These are phyloP conservation scores for Pleurotus ostreatus DNA, from an alignment of 768 basidiomycete species.

Conservation along the genomic window DNA sequence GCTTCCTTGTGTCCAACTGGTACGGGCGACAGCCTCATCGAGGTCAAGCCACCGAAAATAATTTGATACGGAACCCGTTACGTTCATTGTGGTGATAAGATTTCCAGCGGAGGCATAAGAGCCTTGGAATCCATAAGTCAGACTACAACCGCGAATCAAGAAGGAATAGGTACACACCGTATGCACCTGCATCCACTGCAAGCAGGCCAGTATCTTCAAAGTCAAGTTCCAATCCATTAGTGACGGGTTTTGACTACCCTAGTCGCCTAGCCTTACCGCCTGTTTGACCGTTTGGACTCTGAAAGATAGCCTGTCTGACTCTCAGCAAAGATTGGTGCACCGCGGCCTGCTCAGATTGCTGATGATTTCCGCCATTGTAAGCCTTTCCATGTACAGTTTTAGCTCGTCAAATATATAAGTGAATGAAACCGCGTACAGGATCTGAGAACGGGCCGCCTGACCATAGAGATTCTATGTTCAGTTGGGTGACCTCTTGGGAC, in stretches of 20 bases:
- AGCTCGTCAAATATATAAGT: neutral
- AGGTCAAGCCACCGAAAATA: constrained; percentile 71
- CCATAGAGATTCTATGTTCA: constrained; percentile 79
- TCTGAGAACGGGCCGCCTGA: constrained; percentile 69
- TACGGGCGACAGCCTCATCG: constrained; percentile 53
- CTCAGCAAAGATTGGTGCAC: constrained; percentile 46
- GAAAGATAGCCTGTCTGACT: constrained; percentile 56
- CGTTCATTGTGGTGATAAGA: constrained; percentile 46
- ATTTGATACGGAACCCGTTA: constrained; percentile 32
- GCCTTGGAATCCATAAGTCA: constrained; percentile 33
- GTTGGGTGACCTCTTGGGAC: constrained; percentile 52
- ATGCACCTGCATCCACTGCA: constrained; percentile 51
- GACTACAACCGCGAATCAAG: neutral
- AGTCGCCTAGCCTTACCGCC: constrained; percentile 32
- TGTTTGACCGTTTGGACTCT: constrained; percentile 55
- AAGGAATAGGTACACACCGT: constrained; percentile 36
- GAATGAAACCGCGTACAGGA: constrained; percentile 37
- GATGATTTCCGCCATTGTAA: constrained; percentile 71
- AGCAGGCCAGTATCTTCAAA: constrained; percentile 50
- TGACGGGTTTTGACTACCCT: neutral
- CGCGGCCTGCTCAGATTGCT: constrained; percentile 34
- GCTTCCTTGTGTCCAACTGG: constrained; percentile 55
- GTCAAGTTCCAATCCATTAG: neutral
- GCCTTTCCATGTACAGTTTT: constrained; percentile 27
- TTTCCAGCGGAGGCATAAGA: constrained; percentile 68